Evolutionary conservation across 805 yeast genomes (phyloP), one percentile per base, ranked within the genome.

Genomic region (Debaryomyces prosopidis): DNA sequence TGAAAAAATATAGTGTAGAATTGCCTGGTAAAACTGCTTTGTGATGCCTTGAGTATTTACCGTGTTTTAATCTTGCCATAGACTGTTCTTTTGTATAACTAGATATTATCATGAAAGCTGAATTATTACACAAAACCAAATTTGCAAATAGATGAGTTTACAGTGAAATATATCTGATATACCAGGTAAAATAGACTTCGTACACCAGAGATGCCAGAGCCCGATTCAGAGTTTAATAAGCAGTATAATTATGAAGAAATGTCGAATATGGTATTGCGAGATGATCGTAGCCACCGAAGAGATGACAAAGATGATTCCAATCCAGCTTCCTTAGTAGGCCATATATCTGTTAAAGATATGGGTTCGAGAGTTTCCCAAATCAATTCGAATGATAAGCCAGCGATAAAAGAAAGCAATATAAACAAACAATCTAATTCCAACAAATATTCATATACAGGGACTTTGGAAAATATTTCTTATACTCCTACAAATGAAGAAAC

Each of bases 251-350:
- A 82, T 54, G 85, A 82, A 60, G 87, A 80, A 58, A 85, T 88
- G 90, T 77, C 95, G 41, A 86, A 84, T 54, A 84, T 84, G 69
- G 92, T 88, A 49, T 73, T 84, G 59, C 48, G 66, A 62, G 37
- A 59, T 71, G 36, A 70, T 64, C 39, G 72, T 71, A 7, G 55
- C 55, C 12, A 61, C 56, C 42, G 49, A 39, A 80, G 74, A 42
- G 80, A 79, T 4, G 82, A 77, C 18, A 59, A 70, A 11, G 33
- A n/a, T 30, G 58, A 59, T 46, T 81, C 85, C 2, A 81, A 77
- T 38, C 96, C 97, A 0, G 81, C 81, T 46, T 82, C 95, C 0
- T 68, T 90, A 58, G 78, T 71, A 8, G 96, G 96, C 3, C 80
- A 75, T 47, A 73, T 91, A n/a, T 66, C 81, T 3, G 68, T 79